These are phyloP conservation scores for Nicotiana sylvestris DNA, from an alignment of 257 asterid species.

Conservation along the genomic window DNA sequence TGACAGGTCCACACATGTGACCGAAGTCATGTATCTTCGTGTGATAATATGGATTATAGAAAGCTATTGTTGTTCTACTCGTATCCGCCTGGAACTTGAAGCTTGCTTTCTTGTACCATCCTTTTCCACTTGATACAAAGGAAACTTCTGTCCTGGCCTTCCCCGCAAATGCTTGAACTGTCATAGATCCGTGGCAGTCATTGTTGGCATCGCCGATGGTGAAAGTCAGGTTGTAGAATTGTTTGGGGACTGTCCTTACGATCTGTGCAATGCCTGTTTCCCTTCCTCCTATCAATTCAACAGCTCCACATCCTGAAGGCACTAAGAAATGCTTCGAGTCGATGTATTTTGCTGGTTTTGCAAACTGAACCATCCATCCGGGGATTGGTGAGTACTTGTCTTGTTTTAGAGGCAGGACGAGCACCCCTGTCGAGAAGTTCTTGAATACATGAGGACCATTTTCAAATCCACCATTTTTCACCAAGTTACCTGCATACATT, in stretches of 20 bases:
- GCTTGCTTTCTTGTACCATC: constrained; percentile 42
- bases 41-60: constrained; percentile 59
- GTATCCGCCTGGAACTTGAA: constrained; percentile 47
- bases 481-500: constrained; percentile 46
- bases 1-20: constrained; percentile 64
- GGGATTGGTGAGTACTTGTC: constrained; percentile 66
- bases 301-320: constrained; percentile 55
- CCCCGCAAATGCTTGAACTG: constrained; percentile 57
- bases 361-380: constrained; percentile 67
- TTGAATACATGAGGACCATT: constrained; percentile 69
- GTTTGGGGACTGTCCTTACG: constrained; percentile 35
- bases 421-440: constrained; percentile 74
- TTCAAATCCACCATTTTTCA: constrained; percentile 74
- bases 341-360: constrained; percentile 58
- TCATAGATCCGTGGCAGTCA: constrained; percentile 63
- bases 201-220: constrained; percentile 61
- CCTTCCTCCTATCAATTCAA: constrained; percentile 73
- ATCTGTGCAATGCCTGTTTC: constrained; percentile 68
- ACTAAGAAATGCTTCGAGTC: constrained; percentile 67
- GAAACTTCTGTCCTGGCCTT: constrained; percentile 26
- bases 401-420: constrained; percentile 48
- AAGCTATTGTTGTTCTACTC: constrained; percentile 44
- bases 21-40: constrained; percentile 50
- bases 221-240: constrained; percentile 57
- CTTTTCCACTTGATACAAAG: constrained; percentile 48